Evolutionary conservation across 2,329 filamentous ascomycete species (phyloP), one percentile per base, ranked within the genome.

Genomic region (Cadophora luteo-olivacea): DNA sequence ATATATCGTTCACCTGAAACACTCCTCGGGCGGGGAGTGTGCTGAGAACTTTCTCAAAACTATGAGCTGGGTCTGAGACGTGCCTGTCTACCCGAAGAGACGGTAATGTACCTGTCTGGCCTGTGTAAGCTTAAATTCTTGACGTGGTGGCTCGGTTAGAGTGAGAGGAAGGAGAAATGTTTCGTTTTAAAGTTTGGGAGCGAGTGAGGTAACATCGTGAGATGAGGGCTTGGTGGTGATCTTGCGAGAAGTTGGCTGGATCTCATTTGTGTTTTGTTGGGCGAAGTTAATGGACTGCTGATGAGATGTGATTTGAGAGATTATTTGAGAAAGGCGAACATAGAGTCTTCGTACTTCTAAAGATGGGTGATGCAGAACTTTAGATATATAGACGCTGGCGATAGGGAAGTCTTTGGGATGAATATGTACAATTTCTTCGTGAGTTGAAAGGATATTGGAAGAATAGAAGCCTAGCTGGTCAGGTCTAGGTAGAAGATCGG

Each of bases 1-100:
- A n/a, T n/a, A n/a, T n/a, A n/a, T n/a, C n/a, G n/a, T n/a, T n/a
- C n/a, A 9, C 38, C 14, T 22, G 19, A 22, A 49, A 49, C 45
- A 6, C 3, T 22, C n/a, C 33, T 55, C 33, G 16, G 38, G 57
- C 11, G 24, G 33, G 24, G n/a, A 22, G 14, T 38, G 32, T 61
- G 33, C 45, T 22, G 45, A 38, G 51, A 38, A 63, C 61, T 51
- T 33, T 14, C 48, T 52, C 48, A 63, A 52, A 52, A 52, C 45
- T 36, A 3, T 38, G 61, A 38, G 25, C 3, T 41, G 5, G 48
- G 48, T 33, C 33, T 32, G 16, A 25, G 29, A n/a, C 52, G 25
- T 55, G 61, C 48, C 16, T 19, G 61, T 32, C 16, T 19, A 14
- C 41, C 36, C 36, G 36, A 45, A 45, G 16, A 19, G 12, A 45